A percentile compares a stretch with the other conserved stretches of the same genome.
These are phyloP conservation scores for Neoscytalidium dimidiatum DNA, from an alignment of 2,329 filamentous ascomycete genomes.

Conservation along the genomic window DNA sequence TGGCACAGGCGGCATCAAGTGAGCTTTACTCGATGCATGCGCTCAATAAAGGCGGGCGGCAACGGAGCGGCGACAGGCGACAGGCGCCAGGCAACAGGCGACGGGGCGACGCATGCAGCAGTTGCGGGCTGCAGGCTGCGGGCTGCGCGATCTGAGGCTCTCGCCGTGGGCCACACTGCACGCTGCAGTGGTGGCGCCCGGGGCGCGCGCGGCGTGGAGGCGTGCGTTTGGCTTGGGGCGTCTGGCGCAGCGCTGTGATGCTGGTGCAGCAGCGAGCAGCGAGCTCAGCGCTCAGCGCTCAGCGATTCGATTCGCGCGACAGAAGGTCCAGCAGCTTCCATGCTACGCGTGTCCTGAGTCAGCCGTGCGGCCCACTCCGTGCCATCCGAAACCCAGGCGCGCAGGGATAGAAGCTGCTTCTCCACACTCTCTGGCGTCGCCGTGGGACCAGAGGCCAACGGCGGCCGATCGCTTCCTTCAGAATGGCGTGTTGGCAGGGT, in stretches of 20 bases:
- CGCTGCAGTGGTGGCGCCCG: not conserved
- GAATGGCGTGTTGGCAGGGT: conserved; percentile 13
- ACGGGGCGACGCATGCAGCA: conserved; percentile 6
- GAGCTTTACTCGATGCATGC: conserved; percentile 7
- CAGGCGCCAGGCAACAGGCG: too few species aligned
- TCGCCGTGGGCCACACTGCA: too few species aligned
- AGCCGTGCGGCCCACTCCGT: conserved; percentile 14
- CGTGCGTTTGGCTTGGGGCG: conserved; percentile 5
- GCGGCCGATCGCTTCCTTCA: conserved; percentile 19
- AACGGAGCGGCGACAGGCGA: not conserved
- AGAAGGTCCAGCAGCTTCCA: conserved; percentile 15
- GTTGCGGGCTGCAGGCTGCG: too few species aligned
- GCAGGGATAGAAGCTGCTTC: conserved; percentile 16
- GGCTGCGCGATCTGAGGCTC: conserved; percentile 7
- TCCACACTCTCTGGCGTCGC: conserved; percentile 15
- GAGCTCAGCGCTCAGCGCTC: not conserved
- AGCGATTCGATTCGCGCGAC: conserved; percentile 7
- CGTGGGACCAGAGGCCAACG: conserved; percentile 18
- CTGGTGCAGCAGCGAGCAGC: too few species aligned
- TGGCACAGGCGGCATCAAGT: conserved; percentile 9
- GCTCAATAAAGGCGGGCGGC: conserved; percentile 9
- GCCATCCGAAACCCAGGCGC: conserved; percentile 12
- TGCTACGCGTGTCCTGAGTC: conserved; percentile 8
- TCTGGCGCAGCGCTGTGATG: not conserved
- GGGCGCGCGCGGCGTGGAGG: not conserved